Percentiles rank a stretch among this genome's conserved stretches.
Conservation (phyloP, 2,329 filamentous ascomycete species). For the Xylaria sp. region DNA sequence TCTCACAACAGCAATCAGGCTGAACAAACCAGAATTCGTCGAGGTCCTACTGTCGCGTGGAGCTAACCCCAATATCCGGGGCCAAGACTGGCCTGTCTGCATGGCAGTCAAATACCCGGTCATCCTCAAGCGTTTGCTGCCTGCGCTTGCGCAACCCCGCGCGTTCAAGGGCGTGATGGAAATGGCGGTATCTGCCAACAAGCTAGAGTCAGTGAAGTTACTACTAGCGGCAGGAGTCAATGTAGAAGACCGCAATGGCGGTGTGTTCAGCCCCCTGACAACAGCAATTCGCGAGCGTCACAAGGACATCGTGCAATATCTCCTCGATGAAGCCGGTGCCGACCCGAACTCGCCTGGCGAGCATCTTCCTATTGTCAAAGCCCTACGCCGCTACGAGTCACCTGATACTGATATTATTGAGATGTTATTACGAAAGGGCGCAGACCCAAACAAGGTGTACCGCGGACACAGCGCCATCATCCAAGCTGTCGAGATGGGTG, state of each 20-base stretch:
- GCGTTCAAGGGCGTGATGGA: conserved; percentile 75
- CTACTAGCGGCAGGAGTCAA: conserved; percentile 72
- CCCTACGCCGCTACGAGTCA: conserved; percentile 67
- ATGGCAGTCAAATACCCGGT: conserved; percentile 73
- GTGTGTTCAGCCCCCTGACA: conserved; percentile 76
- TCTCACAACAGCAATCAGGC: conserved; percentile 73
- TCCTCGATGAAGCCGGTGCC: conserved; percentile 70
- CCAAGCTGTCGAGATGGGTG: conserved; percentile 73
- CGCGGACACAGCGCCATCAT: conserved; percentile 74
- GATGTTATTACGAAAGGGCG: conserved; percentile 71
- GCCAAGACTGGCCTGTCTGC: conserved; percentile 76
- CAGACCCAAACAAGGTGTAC: conserved; percentile 75
- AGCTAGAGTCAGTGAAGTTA: conserved; percentile 74
- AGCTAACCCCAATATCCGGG: conserved; percentile 70
- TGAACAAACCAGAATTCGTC: conserved; percentile 68
- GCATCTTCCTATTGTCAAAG: conserved; percentile 77
- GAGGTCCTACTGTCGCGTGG: conserved; percentile 49
- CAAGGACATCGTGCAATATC: conserved; percentile 69
- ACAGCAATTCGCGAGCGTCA: conserved; percentile 73
- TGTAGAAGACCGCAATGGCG: conserved; percentile 77
- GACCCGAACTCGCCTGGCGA: conserved; percentile 76
- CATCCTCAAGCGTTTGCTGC: conserved; percentile 69
- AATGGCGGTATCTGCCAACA: conserved; percentile 73
- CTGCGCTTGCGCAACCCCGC: conserved; percentile 66
- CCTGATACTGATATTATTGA: conserved; percentile 70